Evolutionary conservation across 2,329 filamentous ascomycete species (phyloP), one percentile per base, ranked within the genome.

Genomic region (Bipolaris bicolor): DNA sequence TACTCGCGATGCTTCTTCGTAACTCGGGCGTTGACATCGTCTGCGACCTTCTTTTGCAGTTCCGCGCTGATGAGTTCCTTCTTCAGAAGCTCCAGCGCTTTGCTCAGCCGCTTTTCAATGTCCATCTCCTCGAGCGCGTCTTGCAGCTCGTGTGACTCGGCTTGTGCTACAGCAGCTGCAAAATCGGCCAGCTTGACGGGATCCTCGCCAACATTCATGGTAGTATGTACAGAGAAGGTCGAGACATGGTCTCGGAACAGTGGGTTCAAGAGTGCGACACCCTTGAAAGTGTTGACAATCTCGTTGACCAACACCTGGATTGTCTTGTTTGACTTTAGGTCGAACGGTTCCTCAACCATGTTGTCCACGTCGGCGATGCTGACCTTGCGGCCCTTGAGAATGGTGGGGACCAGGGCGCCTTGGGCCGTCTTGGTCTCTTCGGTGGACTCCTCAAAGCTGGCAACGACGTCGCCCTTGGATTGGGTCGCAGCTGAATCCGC

Each of bases 11-110:
- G 95, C 29, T 94, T 89, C 80, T 99, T 98, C 69, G 93, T 93
- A 52, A 99, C 98, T 79, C 97, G 97, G 72, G 87, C 92, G 76
- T 98, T 95, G 16, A 99, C 96, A 72, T 99, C 95, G 79, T 97
- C 97, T 57, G 90, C 92, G 57, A 99, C 98, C 82, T 98, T 99
- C 55, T 91, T 94, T 76, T 97, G 94, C 29, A 99, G 82, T 74
- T 98, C 91, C 0, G 95, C 95, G 67, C 98, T 99, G 90, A 98
- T 97, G 52, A 97, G 86, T 79, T 99, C 95, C 77, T 97, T 98
- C 81, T 99, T 99, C 65, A 99, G 82, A 2, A 98, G 91, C 41
- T 94, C 86, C 2, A 99, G 81, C 0, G 94, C 91, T 78, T 97
- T 98, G 67, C 92, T 90, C 77, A 99, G 86, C 62, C 96, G 86